Percentiles rank a stretch among this genome's conserved stretches.
Evolutionary conservation across 306 rosid genomes (phyloP).

Genomic region (Quercus parvula): DNA sequence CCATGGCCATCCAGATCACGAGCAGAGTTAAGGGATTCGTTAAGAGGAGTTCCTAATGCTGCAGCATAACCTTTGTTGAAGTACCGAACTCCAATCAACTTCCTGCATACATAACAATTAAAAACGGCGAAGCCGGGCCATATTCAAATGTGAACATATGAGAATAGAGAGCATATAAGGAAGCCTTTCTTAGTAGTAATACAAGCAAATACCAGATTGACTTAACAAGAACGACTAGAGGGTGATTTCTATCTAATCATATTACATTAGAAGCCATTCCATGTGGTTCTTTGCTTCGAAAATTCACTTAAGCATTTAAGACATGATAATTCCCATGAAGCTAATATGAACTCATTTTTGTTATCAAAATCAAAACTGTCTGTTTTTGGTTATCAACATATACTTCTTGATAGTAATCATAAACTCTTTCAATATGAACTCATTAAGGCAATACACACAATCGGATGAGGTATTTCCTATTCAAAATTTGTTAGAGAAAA

Average conservation of each 20-base stretch:
- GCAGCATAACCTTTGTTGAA: slow-evolving; percentile 47
- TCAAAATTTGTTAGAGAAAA: neutral
- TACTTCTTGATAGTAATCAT: too few relatives aligned
- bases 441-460: neutral
- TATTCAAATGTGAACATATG: neutral
- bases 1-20: slow-evolving; percentile 81
- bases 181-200: too few relatives aligned
- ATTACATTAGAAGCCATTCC: too few relatives aligned
- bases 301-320: too few relatives aligned
- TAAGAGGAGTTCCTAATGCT: neutral
- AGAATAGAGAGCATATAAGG: neutral
- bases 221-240: too few relatives aligned
- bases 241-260: too few relatives aligned
- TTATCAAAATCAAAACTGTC: too few relatives aligned
- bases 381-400: too few relatives aligned
- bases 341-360: too few relatives aligned
- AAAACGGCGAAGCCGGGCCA: neutral
- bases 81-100: slow-evolving; percentile 80
- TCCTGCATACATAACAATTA: slow-evolving; percentile 37
- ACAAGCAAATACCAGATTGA: too few relatives aligned
- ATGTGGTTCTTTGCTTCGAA: too few relatives aligned
- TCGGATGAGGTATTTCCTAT: neutral
- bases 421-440: neutral
- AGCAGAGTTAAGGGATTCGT: slow-evolving; percentile 5
- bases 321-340: too few relatives aligned